Conservation (phyloP, 2,329 filamentous ascomycete genomes). For the Orbilia quercus region DNA sequence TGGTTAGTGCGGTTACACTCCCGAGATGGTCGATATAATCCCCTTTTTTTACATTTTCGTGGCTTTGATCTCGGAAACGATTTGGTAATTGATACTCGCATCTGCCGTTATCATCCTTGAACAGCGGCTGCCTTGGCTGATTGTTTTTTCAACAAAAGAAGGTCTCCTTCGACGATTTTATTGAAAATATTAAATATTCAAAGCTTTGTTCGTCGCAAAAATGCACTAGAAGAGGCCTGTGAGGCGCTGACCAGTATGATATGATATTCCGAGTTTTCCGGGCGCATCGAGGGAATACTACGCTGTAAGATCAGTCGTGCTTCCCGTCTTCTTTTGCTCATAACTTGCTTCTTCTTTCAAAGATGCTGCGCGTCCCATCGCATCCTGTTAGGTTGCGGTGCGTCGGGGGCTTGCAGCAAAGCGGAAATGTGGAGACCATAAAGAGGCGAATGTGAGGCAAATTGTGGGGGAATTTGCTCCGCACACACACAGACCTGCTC, state of each 20-base stretch:
- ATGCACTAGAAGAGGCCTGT: too few species aligned
- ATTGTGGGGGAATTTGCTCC: slow-evolving; percentile 21
- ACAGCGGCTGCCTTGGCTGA: slow-evolving; percentile 11
- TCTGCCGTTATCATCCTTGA: slow-evolving; percentile 9
- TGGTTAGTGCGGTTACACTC: too few species aligned
- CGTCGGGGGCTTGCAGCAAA: slow-evolving; percentile 15
- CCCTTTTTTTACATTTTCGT: background rate
- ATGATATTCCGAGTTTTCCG: slow-evolving; percentile 22
- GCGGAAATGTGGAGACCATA: slow-evolving; percentile 11
- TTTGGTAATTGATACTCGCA: slow-evolving; percentile 16
- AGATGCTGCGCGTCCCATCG: background rate
- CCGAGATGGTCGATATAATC: background rate
- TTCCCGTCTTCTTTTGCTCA: background rate
- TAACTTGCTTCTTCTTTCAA: slow-evolving; percentile 1
- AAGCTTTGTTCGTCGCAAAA: too few species aligned
- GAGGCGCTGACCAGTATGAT: too few species aligned
- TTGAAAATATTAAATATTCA: too few species aligned
- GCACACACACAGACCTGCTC: too few species aligned
- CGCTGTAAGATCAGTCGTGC: slow-evolving; percentile 15
- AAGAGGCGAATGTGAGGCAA: slow-evolving; percentile 9
- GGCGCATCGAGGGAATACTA: background rate
- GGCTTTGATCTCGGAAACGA: background rate
- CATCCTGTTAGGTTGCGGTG: background rate
- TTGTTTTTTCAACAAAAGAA: too few species aligned
- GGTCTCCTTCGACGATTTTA: too few species aligned